phyloP scores from a whole-genome alignment of 495 filamentous ascomycete genomes.

The Astrocystis sublimbata region DNA sequence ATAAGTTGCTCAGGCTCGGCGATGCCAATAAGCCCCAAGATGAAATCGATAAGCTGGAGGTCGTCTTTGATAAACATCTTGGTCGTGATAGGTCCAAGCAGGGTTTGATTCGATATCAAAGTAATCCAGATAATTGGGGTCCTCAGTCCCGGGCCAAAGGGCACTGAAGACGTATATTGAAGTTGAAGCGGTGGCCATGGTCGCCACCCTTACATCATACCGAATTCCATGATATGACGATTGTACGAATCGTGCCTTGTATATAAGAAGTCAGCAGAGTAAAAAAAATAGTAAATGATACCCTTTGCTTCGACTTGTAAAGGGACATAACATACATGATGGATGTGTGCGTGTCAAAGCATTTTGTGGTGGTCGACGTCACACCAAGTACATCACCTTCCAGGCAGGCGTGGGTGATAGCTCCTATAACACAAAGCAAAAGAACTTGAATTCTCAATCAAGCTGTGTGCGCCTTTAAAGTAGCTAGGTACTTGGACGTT shows the following conservation, averaged over 20 bases:
- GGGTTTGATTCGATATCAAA: constrained; percentile 78
- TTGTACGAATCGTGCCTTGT: constrained; percentile 6
- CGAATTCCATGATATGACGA: neutral
- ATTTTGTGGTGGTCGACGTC: too few relatives aligned
- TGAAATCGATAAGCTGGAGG: constrained; percentile 47
- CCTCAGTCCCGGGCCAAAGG: constrained; percentile 77
- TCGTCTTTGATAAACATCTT: constrained; percentile 81
- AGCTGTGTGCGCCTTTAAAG: too few relatives aligned
- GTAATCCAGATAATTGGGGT: constrained; percentile 93
- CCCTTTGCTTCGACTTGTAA: constrained; percentile 8
- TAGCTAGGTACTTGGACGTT: too few relatives aligned
- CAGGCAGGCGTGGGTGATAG: too few relatives aligned
- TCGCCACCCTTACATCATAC: neutral
- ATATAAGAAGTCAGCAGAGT: neutral
- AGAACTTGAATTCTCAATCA: too few relatives aligned
- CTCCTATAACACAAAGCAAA: too few relatives aligned
- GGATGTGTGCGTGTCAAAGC: too few relatives aligned
- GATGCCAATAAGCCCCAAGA: constrained; percentile 27
- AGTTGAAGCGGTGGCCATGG: neutral
- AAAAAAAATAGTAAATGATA: constrained; percentile 5
- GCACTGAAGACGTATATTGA: constrained; percentile 18
- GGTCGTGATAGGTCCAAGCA: constrained; percentile 65
- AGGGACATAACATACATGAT: too few relatives aligned
- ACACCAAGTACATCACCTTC: too few relatives aligned
- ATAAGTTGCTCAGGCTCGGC: constrained; percentile 53